These are phyloP conservation scores for Streptanthus diversifolius DNA, from an alignment of 345 rosid genomes.

Conservation along the genomic window DNA sequence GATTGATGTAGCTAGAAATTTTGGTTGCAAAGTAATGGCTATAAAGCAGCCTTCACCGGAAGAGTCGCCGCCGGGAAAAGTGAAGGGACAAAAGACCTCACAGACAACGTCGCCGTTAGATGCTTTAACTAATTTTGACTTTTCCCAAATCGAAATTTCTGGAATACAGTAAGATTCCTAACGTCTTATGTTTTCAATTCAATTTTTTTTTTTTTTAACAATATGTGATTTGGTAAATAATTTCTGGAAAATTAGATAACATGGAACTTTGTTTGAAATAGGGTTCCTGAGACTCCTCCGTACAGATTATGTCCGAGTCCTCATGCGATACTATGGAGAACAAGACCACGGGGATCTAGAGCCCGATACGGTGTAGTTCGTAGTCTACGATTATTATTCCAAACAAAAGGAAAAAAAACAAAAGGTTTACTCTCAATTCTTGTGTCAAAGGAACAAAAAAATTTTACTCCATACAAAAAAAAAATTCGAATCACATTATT, in stretches of 20 bases:
- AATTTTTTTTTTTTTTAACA: background rate
- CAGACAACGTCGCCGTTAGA: slow-evolving; percentile 12
- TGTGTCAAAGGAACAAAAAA: background rate
- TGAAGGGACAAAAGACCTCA: slow-evolving; percentile 10
- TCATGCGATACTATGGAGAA: slow-evolving; percentile 75
- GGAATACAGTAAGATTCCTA: slow-evolving; percentile 47
- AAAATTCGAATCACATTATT: slow-evolving; percentile 8
- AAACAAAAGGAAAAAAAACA: background rate
- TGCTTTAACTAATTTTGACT: slow-evolving; percentile 58
- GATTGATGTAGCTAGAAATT: slow-evolving; percentile 33
- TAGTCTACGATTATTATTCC: background rate
- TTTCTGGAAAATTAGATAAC: background rate
- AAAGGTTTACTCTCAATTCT: background rate
- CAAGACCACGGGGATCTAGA: slow-evolving; percentile 53
- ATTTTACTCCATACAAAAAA: background rate
- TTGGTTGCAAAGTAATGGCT: slow-evolving; percentile 64
- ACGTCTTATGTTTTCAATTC: slow-evolving; percentile 1
- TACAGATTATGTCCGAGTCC: slow-evolving; percentile 69
- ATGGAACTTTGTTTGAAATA: slow-evolving; percentile 30
- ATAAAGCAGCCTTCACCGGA: slow-evolving; percentile 47
- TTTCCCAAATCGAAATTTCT: slow-evolving; percentile 61
- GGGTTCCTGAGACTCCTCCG: slow-evolving; percentile 56
- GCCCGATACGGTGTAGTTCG: slow-evolving; percentile 23
- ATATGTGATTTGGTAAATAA: background rate
- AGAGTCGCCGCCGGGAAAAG: slow-evolving; percentile 7